A percentile compares a stretch with the other conserved stretches of the same genome.
These are phyloP conservation scores for Penicillium chermesinum DNA, from an alignment of 495 filamentous ascomycete species.

Conservation along the genomic window DNA sequence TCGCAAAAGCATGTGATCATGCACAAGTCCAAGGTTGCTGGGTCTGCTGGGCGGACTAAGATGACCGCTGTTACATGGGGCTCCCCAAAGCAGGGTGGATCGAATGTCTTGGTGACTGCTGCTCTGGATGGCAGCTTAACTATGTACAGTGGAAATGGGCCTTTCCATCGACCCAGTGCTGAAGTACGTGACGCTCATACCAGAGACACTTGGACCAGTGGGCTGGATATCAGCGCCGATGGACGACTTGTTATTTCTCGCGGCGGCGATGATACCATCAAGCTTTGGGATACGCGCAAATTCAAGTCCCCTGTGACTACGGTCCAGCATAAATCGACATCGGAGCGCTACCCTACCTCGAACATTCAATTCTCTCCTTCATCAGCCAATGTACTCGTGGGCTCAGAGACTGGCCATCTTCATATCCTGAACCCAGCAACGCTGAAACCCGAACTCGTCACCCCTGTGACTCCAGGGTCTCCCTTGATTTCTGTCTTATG, in stretches of 20 bases:
- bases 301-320: slow-evolving; percentile 83
- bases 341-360: slow-evolving; percentile 71
- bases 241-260: slow-evolving; percentile 83
- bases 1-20: slow-evolving; percentile 90
- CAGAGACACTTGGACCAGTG: slow-evolving; percentile 83
- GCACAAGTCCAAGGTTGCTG: slow-evolving; percentile 81
- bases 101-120: slow-evolving; percentile 75
- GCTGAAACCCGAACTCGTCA: slow-evolving; percentile 73
- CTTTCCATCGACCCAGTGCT: slow-evolving; percentile 75
- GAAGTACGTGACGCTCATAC: slow-evolving; percentile 84
- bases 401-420: slow-evolving; percentile 79
- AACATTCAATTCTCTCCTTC: slow-evolving; percentile 88
- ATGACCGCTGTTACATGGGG: slow-evolving; percentile 94
- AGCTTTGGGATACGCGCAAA: slow-evolving; percentile 94
- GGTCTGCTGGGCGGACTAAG: slow-evolving; percentile 82
- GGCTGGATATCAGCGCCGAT: slow-evolving; percentile 86
- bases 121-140: slow-evolving; percentile 85
- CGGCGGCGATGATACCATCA: slow-evolving; percentile 83
- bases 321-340: slow-evolving; percentile 75
- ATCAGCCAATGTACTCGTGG: slow-evolving; percentile 76
- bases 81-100: slow-evolving; percentile 66
- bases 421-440: slow-evolving; percentile 93
- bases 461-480: slow-evolving; percentile 76
- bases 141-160: slow-evolving; percentile 90
- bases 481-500: slow-evolving; percentile 81